phyloP scores from a whole-genome alignment of 305 asterid species.

The Rubia tinctorum region DNA sequence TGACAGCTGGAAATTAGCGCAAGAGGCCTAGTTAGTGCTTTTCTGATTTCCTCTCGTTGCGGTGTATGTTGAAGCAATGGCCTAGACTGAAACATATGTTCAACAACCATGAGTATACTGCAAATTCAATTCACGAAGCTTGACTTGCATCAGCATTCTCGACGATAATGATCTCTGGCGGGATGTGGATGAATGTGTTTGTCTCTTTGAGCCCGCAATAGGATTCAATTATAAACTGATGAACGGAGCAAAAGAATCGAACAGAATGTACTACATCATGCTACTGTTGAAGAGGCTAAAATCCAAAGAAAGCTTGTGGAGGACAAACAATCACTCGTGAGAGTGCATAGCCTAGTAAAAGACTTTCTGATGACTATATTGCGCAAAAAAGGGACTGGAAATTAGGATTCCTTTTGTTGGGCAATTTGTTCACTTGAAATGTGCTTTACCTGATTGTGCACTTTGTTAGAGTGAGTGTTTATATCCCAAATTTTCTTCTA shows the following conservation, averaged over 20 bases:
- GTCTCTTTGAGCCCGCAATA: constrained; percentile 59
- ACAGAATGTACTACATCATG: constrained; percentile 69
- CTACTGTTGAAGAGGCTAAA: too few species aligned
- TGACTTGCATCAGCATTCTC: constrained; percentile 53
- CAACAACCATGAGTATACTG: constrained; percentile 63
- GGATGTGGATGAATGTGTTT: constrained; percentile 82
- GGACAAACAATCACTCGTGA: too few species aligned
- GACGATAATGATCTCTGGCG: constrained; percentile 88
- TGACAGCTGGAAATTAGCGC: constrained; percentile 84
- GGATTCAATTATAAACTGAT: constrained; percentile 76
- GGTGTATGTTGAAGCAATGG: constrained; percentile 65
- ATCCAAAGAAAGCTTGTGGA: too few species aligned
- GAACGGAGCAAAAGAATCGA: constrained; percentile 88
- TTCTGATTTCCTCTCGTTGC: constrained; percentile 76
- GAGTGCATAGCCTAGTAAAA: too few species aligned
- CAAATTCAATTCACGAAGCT: constrained; percentile 53
- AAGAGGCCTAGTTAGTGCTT: constrained; percentile 85
- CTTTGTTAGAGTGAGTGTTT: background rate
- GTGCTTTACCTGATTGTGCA: background rate
- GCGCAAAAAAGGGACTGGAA: background rate
- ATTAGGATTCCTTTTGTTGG: background rate
- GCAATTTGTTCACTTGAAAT: background rate
- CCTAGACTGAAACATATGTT: constrained; percentile 82
- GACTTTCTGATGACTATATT: background rate
- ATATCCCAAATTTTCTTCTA: background rate